These are phyloP conservation scores for Chiua virens DNA, from an alignment of 768 basidiomycete genomes.

Conservation along the genomic window DNA sequence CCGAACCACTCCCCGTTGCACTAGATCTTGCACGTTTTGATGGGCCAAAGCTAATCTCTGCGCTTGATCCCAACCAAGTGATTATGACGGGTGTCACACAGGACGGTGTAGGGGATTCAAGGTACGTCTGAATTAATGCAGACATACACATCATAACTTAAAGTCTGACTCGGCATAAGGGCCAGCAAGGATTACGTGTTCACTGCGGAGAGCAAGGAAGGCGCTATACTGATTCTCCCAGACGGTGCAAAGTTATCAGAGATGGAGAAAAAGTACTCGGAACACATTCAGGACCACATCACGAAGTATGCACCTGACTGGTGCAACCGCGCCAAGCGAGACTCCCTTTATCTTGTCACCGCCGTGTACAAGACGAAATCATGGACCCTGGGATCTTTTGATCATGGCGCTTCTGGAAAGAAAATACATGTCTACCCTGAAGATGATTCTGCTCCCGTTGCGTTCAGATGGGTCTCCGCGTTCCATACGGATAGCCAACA, in stretches of 20 bases:
- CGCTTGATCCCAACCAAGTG: no score
- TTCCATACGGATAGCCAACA: background rate
- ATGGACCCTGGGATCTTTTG: slow-evolving; percentile 23
- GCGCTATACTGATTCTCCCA: slow-evolving; percentile 31
- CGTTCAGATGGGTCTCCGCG: background rate
- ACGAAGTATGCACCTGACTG: slow-evolving; percentile 16
- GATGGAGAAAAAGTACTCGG: slow-evolving; percentile 10
- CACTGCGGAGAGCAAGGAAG: slow-evolving; percentile 7
- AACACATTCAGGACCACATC: slow-evolving; percentile 7
- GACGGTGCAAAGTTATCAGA: slow-evolving; percentile 21
- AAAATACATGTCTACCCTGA: no score
- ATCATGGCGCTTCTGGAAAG: background rate
- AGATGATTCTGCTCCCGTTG: no score
- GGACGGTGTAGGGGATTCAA: no score
- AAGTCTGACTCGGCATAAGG: background rate
- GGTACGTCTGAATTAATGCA: no score
- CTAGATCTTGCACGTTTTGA: no score
- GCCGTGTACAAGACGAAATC: slow-evolving; percentile 25
- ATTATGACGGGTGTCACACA: no score
- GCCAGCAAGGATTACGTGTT: background rate
- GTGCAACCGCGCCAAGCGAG: slow-evolving; percentile 21
- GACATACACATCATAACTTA: no score
- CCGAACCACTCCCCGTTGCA: no score
- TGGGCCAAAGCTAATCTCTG: background rate
- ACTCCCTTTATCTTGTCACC: slow-evolving; percentile 28